phyloP scores from a whole-genome alignment of 2,329 filamentous ascomycete genomes.

The Nigrograna mackinnonii region DNA sequence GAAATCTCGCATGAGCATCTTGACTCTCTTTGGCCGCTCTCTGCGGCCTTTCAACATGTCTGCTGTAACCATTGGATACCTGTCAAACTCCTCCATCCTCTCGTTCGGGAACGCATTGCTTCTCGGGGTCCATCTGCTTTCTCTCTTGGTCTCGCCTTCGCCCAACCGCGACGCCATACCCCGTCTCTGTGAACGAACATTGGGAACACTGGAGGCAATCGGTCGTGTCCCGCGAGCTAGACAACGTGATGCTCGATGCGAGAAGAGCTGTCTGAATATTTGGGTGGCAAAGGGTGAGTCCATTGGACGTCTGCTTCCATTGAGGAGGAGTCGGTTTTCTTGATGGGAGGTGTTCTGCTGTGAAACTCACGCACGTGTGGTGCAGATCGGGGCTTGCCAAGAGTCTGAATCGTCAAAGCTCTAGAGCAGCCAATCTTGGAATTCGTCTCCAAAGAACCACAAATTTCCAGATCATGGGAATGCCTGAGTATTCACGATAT shows the following conservation, averaged over 20 bases:
- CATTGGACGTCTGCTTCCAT: constrained; percentile 56
- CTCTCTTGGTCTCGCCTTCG: constrained; percentile 51
- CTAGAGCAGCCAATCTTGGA: constrained; percentile 6
- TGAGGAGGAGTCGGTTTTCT: background rate
- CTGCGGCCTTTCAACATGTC: constrained; percentile 71
- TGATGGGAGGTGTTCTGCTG: background rate
- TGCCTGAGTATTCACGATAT: constrained; percentile 49
- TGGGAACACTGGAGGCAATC: constrained; percentile 41
- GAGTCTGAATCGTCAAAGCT: constrained; percentile 22
- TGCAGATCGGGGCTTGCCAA: constrained; percentile 27
- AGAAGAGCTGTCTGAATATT: constrained; percentile 84
- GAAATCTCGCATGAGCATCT: constrained; percentile 97
- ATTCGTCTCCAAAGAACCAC: constrained; percentile 12
- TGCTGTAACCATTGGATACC: constrained; percentile 85
- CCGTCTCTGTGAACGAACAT: constrained; percentile 31
- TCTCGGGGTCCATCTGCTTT: constrained; percentile 85
- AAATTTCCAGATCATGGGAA: constrained; percentile 14
- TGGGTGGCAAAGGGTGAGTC: constrained; percentile 78
- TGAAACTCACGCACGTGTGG: constrained; percentile 11
- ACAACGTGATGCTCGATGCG: constrained; percentile 64
- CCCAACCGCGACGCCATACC: constrained; percentile 29
- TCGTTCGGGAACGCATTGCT: constrained; percentile 75
- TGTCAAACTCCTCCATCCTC: constrained; percentile 76
- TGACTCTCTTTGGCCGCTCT: constrained; percentile 82
- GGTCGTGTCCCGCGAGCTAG: constrained; percentile 51